phyloP scores from a whole-genome alignment of 306 rosid species.

The Biancaea sappan region DNA sequence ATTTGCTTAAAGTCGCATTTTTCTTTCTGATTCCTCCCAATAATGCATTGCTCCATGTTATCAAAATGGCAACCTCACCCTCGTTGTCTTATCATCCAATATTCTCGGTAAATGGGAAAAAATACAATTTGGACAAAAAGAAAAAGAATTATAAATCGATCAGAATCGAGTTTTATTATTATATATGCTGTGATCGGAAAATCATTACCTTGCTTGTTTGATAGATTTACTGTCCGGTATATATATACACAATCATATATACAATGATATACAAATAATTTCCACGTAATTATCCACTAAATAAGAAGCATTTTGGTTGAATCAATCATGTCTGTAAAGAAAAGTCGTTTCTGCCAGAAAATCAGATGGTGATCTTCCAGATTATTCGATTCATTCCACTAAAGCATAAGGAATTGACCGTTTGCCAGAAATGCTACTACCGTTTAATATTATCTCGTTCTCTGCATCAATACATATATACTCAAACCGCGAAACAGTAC shows the following conservation, averaged over 20 bases:
- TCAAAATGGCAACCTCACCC: slow-evolving; percentile 31
- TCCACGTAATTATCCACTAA: slow-evolving; percentile 62
- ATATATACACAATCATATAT: not conserved
- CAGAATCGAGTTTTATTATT: slow-evolving; percentile 40
- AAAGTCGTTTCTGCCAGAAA: slow-evolving; percentile 31
- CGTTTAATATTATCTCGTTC: not conserved
- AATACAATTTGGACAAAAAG: not conserved
- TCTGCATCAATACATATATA: not conserved
- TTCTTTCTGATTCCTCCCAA: slow-evolving; percentile 66
- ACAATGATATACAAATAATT: slow-evolving; percentile 35
- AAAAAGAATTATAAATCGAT: slow-evolving; percentile 33
- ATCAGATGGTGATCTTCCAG: slow-evolving; percentile 31
- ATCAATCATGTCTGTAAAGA: slow-evolving; percentile 59
- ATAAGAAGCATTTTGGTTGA: slow-evolving; percentile 40
- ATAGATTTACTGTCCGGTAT: slow-evolving; percentile 51
- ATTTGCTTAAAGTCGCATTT: slow-evolving; percentile 65
- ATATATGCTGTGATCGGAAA: slow-evolving; percentile 43
- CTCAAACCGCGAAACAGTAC: not conserved
- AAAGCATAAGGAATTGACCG: slow-evolving; percentile 19
- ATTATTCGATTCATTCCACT: slow-evolving; percentile 32
- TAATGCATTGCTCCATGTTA: slow-evolving; percentile 53
- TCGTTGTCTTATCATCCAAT: slow-evolving; percentile 29
- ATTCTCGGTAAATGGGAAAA: slow-evolving; percentile 31
- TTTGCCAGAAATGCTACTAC: not conserved
- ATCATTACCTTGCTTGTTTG: slow-evolving; percentile 58